Evolutionary conservation across 257 asterid species (phyloP), one percentile per base, ranked within the genome.

Genomic region (Rehmannia glutinosa): DNA sequence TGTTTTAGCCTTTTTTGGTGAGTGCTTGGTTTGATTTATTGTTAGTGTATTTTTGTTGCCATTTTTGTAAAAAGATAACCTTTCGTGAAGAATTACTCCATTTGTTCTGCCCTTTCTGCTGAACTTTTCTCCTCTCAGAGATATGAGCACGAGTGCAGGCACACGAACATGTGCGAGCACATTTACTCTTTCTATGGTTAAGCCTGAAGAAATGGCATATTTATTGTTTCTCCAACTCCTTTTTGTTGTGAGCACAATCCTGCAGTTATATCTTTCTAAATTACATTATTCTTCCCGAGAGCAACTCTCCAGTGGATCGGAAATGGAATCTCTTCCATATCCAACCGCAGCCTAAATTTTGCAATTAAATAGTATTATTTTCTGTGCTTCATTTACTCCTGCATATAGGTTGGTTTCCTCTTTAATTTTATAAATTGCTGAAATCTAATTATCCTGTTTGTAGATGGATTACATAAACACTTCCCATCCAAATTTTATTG

Each of bases 381-480:
- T 3, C 6, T n/a, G 19, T 25, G 32, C 58, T 53, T 71, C 19
- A 28, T 62, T 50, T 41, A 45, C 66, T 47, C 42, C 27, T 68
- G 53, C 20, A 27, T 55, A 11, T 52, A 39, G 25, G 9, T 43
- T 16, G 52, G 12, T 19, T 45, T 32, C 25, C 11, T 60, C 21
- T 13, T 41, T 59, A n/a, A 27, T 52, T 60, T 10, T 25, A 20
- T 15, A 36, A 13, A 38, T 39, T 36, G 38, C 66, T 66, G 65
- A 35, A 58, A 42, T 16, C 55, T 58, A 21, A 68, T 61, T 66
- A 23, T 50, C 42, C 38, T 36, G 16, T 60, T 45, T 49, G 11
- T 60, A 86, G 92, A 81, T 83, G 89, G 88, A 77, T 65, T 86
- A 81, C 72, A 86, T 86, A 67, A 86, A 86, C 73, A 79, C 87